Conservation (phyloP, 2,329 filamentous ascomycete species). For the Pseudopyrenochaeta lycopersici region DNA sequence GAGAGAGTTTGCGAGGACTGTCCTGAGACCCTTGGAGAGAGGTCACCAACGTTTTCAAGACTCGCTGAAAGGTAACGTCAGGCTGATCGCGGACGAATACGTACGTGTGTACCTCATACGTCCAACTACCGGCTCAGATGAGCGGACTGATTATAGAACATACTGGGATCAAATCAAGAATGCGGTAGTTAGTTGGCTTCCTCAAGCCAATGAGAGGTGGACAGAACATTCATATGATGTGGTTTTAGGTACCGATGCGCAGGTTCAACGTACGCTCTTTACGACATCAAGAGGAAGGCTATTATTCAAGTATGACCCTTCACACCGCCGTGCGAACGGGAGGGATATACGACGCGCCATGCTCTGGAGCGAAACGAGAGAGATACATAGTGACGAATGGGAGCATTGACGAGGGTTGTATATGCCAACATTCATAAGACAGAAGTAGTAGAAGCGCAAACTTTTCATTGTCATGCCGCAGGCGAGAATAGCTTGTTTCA, state of each 20-base stretch:
- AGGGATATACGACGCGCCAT: background rate
- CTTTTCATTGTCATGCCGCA: no score
- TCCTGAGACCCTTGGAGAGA: background rate
- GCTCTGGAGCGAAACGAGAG: background rate
- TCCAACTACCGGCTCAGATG: background rate
- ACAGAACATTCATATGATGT: background rate
- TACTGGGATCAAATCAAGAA: background rate
- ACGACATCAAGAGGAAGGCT: background rate
- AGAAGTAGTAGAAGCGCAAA: no score
- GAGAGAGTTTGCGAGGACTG: background rate
- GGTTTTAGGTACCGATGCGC: background rate
- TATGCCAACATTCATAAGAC: no score
- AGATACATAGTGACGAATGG: background rate
- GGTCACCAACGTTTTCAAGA: background rate
- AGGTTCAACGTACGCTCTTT: background rate
- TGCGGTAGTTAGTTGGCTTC: background rate
- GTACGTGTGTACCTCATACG: slow-evolving; percentile 3
- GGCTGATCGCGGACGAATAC: background rate
- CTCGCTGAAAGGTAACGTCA: background rate
- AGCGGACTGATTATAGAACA: background rate
- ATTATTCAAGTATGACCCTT: background rate
- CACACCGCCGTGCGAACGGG: background rate
- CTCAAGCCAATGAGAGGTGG: background rate
- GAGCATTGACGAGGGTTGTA: background rate
- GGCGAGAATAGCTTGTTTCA: no score